A percentile compares a stretch with the other conserved stretches of the same genome.
Conservation (phyloP, 2,329 filamentous ascomycete species). For the Samsoniella hepiali region DNA sequence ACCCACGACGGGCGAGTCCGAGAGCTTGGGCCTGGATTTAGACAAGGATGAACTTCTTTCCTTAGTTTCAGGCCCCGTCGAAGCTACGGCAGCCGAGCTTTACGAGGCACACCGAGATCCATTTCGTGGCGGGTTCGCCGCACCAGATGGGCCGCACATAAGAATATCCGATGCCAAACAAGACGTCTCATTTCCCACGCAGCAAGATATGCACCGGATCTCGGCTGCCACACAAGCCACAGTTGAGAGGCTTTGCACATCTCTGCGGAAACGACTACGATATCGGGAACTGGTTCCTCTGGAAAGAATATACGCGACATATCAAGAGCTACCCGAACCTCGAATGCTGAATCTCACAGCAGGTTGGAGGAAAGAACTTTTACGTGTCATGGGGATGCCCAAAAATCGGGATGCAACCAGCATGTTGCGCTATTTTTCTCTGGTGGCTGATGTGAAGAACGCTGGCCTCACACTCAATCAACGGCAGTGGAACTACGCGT, state of each 20-base stretch:
- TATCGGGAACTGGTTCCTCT: slow-evolving; percentile 40
- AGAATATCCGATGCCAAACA: slow-evolving; percentile 48
- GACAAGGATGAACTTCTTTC: slow-evolving; percentile 47
- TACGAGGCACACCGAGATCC: slow-evolving; percentile 51
- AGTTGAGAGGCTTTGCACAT: slow-evolving; percentile 39
- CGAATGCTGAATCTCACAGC: slow-evolving; percentile 49
- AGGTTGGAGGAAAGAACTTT: slow-evolving; percentile 57
- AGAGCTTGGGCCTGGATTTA: slow-evolving; percentile 20
- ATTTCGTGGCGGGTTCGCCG: slow-evolving; percentile 52
- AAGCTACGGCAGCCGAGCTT: slow-evolving; percentile 50
- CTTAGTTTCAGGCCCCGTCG: slow-evolving; percentile 49
- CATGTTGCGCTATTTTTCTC: slow-evolving; percentile 78
- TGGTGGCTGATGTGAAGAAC: slow-evolving; percentile 79
- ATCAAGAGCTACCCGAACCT: slow-evolving; percentile 49
- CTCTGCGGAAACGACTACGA: slow-evolving; percentile 40
- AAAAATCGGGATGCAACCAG: slow-evolving; percentile 53
- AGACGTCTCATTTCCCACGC: slow-evolving; percentile 46
- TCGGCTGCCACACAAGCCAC: slow-evolving; percentile 34
- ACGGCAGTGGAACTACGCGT: slow-evolving; percentile 78
- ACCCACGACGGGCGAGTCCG: slow-evolving; percentile 2
- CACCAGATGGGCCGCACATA: slow-evolving; percentile 46
- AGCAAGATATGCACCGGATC: slow-evolving; percentile 37
- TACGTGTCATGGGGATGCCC: slow-evolving; percentile 66
- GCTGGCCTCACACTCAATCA: slow-evolving; percentile 65
- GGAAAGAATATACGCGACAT: slow-evolving; percentile 47